Percentiles rank a stretch among this genome's conserved stretches.
Conservation (phyloP, 1,139 yeast genomes). For the Entelexis paramagnoliae region DNA sequence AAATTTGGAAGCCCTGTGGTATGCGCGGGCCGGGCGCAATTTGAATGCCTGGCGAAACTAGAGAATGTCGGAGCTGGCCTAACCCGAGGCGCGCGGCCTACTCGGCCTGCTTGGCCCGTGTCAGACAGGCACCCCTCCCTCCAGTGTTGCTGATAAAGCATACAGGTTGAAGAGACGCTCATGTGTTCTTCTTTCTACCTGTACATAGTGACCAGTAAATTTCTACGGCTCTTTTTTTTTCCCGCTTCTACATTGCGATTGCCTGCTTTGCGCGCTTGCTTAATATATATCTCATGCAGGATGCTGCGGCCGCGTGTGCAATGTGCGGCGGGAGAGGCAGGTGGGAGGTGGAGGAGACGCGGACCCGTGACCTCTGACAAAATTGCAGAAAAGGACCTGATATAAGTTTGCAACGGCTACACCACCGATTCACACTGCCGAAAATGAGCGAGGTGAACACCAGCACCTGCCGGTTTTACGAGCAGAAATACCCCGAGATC, state of each 20-base stretch:
- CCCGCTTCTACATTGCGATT: background rate
- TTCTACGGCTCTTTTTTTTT: too few relatives aligned
- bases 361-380: constrained; percentile 10
- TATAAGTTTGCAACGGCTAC: background rate
- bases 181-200: too few relatives aligned
- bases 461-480: constrained; percentile 91
- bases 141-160: too few relatives aligned
- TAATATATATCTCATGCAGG: background rate
- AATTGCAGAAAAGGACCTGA: constrained; percentile 2
- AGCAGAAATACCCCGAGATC: constrained; percentile 96
- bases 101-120: background rate
- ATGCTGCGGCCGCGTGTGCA: background rate
- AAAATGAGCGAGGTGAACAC: constrained; percentile 40
- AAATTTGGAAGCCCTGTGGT: too few relatives aligned
- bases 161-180: too few relatives aligned
- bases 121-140: too few relatives aligned
- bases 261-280: too few relatives aligned
- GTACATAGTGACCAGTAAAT: too few relatives aligned
- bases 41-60: too few relatives aligned
- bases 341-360: background rate
- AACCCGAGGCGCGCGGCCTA: background rate
- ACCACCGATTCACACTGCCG: background rate
- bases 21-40: too few relatives aligned
- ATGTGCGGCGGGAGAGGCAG: background rate
- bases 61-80: background rate